phyloP scores from a whole-genome alignment of 176 grass and related monocot species.

The Chrysopogon serrulatus region DNA sequence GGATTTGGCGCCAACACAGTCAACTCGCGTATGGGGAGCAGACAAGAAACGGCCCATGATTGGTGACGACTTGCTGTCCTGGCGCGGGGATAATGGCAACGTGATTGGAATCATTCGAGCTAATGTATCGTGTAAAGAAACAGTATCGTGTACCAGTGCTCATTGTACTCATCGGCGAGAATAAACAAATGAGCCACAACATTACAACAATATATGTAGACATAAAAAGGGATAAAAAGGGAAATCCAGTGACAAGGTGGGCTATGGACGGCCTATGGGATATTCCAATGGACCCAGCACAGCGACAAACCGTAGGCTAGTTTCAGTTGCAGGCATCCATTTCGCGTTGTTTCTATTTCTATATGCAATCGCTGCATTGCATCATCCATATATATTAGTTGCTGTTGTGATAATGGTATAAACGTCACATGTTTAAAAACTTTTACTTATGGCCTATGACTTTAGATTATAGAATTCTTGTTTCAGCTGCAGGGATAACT shows the following conservation, averaged over 20 bases:
- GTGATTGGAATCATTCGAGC: not conserved
- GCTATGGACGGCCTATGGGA: not conserved
- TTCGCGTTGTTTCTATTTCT: too few relatives aligned
- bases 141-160: not conserved
- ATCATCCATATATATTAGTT: too few relatives aligned
- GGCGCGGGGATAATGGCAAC: not conserved
- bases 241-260: not conserved
- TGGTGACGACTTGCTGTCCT: not conserved
- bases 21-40: not conserved
- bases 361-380: too few relatives aligned
- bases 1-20: constrained; percentile 2
- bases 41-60: not conserved
- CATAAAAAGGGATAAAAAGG: not conserved
- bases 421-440: too few relatives aligned
- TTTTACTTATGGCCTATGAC: too few relatives aligned
- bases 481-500: too few relatives aligned
- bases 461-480: too few relatives aligned
- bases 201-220: not conserved
- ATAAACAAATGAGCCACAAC: not conserved
- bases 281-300: not conserved
- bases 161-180: not conserved
- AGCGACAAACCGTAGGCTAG: not conserved
- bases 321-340: too few relatives aligned
- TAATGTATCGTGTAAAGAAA: not conserved
- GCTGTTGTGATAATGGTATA: too few relatives aligned